Percentiles rank a stretch among this genome's conserved stretches.
These are phyloP conservation scores for Hansenula sp. DNA, from an alignment of 1,139 yeast genomes.

Conservation along the genomic window DNA sequence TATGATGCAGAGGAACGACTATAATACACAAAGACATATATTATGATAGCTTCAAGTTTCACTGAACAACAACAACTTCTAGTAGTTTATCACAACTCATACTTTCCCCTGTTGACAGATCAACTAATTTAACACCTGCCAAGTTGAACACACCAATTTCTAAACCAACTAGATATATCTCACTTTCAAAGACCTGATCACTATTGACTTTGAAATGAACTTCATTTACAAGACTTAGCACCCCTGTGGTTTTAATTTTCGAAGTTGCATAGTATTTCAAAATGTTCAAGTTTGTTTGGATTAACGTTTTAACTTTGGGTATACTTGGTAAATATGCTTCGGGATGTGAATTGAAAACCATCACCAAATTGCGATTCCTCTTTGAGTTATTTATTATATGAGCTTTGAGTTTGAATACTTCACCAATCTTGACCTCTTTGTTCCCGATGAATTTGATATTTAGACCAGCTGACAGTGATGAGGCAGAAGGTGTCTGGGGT, in stretches of 20 bases:
- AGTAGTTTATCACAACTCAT: conserved; percentile 69
- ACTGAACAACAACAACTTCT: conserved; percentile 56
- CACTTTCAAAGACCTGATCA: conserved; percentile 64
- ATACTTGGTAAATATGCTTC: conserved; percentile 32
- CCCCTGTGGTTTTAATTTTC: conserved; percentile 40
- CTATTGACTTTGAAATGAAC: conserved; percentile 51
- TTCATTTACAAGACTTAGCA: conserved; percentile 63
- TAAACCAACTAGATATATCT: conserved; percentile 56
- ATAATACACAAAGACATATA: background rate
- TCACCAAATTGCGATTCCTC: conserved; percentile 39
- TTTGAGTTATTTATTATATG: conserved; percentile 61
- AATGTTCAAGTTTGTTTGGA: conserved; percentile 19
- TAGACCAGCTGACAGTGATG: conserved; percentile 41
- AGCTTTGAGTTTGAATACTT: conserved; percentile 58
- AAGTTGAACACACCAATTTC: conserved; percentile 63
- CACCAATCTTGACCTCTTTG: conserved; percentile 57
- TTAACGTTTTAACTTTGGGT: conserved; percentile 21
- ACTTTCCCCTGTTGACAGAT: conserved; percentile 62
- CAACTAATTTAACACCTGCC: conserved; percentile 63
- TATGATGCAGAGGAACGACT: background rate
- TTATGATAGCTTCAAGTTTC: too few relatives aligned
- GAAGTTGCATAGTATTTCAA: conserved; percentile 33
- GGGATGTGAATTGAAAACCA: conserved; percentile 20
- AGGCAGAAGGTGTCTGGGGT: conserved; percentile 33
- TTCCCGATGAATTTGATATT: conserved; percentile 63